A percentile compares a stretch with the other conserved stretches of the same genome.
Evolutionary conservation across 176 grass and related monocot species (phyloP).

Genomic region (Cocos nucifera): DNA sequence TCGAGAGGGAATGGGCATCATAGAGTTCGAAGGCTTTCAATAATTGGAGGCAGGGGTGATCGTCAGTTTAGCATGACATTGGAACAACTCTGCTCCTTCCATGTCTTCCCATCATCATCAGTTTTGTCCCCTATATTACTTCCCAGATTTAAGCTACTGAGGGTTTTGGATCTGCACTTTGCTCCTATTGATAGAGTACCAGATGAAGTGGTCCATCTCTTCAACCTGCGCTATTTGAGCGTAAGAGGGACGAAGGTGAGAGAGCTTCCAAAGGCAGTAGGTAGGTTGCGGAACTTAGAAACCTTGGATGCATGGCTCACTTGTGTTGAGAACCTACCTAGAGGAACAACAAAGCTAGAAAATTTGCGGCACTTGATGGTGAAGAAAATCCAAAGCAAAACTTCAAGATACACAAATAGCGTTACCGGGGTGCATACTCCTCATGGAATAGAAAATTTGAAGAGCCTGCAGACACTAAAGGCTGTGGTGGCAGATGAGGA

Average conservation of each 20-base stretch:
- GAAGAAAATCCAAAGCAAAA: neutral
- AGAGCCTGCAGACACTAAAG: neutral
- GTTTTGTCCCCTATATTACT: constrained; percentile 15
- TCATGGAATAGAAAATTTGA: neutral
- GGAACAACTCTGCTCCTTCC: constrained; percentile 22
- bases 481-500: neutral
- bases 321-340: constrained; percentile 19
- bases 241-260: constrained; percentile 24
- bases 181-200: constrained; percentile 22
- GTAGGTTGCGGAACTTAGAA: constrained; percentile 29
- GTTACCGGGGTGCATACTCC: neutral
- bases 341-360: constrained; percentile 25
- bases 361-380: constrained; percentile 1
- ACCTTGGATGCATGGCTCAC: constrained; percentile 19
- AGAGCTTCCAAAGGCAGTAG: constrained; percentile 17
- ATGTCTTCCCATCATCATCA: constrained; percentile 21
- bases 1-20: no score
- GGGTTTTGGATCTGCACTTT: constrained; percentile 27
- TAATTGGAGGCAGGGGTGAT: no score
- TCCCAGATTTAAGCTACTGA: constrained; percentile 22
- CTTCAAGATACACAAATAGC: neutral
- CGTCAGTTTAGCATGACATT: no score
- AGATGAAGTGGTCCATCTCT: constrained; percentile 26
- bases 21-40: no score
- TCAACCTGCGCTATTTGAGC: constrained; percentile 33